Conservation (phyloP, 2,329 filamentous ascomycete genomes). For the Corinectria fuckeliana region DNA sequence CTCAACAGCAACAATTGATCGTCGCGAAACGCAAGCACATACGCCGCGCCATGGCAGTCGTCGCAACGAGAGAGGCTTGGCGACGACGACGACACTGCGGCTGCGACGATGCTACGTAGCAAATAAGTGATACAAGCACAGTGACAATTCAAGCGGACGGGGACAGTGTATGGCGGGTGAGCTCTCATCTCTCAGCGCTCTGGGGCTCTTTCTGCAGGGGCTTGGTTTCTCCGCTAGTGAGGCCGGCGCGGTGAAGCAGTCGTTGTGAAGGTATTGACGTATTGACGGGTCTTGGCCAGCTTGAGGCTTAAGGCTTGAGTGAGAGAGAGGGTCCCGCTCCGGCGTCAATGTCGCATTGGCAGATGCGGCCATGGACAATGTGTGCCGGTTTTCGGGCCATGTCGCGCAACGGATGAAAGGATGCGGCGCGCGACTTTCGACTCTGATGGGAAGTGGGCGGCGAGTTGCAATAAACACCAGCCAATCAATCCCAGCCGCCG, state of each 20-base stretch:
- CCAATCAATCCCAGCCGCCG: neutral
- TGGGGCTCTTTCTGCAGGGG: too few relatives aligned
- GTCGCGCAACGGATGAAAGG: conserved; percentile 15
- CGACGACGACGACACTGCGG: conserved; percentile 13
- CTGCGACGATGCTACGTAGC: too few relatives aligned
- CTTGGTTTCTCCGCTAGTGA: neutral
- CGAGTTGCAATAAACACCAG: neutral
- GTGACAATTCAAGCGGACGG: neutral
- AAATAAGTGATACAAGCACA: conserved; percentile 19
- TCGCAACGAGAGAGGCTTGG: conserved; percentile 15
- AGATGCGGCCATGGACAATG: conserved; percentile 3
- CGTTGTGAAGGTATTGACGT: conserved; percentile 11
- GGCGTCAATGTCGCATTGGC: conserved; percentile 15
- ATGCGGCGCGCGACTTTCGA: neutral
- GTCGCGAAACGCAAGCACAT: conserved; percentile 10
- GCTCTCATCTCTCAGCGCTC: too few relatives aligned
- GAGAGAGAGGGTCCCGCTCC: conserved; percentile 1
- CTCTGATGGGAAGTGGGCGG: neutral
- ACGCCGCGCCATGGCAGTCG: conserved; percentile 1
- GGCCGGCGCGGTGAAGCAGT: conserved; percentile 10
- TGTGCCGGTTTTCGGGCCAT: conserved; percentile 14
- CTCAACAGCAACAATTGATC: conserved; percentile 6
- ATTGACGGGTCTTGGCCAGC: neutral
- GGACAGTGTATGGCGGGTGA: conserved; percentile 4
- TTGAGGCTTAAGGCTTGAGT: neutral